phyloP scores from a whole-genome alignment of 805 yeast species.

The Ogataea siamensis region DNA sequence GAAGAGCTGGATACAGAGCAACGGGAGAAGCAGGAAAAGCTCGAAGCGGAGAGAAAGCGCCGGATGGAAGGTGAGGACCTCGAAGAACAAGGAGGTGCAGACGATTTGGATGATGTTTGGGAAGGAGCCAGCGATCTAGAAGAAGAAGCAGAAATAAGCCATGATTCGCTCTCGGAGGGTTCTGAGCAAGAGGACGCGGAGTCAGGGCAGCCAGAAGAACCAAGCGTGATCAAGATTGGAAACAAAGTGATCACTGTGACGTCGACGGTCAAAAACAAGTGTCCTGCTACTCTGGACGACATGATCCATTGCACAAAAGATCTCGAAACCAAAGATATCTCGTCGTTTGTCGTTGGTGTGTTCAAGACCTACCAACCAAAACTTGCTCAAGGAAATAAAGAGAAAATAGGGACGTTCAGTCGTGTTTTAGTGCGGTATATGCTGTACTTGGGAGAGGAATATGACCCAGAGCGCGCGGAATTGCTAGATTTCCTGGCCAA shows the following conservation, averaged over 20 bases:
- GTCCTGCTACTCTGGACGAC: conserved; percentile 51
- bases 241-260: conserved; percentile 29
- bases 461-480: conserved; percentile 27
- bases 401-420: conserved; percentile 61
- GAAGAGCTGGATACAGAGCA: conserved; percentile 66
- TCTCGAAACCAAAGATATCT: conserved; percentile 41
- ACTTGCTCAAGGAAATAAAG: conserved; percentile 78
- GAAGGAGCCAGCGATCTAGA: conserved; percentile 47
- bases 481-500: conserved; percentile 40
- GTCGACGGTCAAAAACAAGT: conserved; percentile 28
- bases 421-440: conserved; percentile 63
- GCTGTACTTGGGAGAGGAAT: conserved; percentile 43
- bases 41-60: conserved; percentile 65
- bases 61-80: conserved; percentile 65
- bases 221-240: conserved; percentile 34
- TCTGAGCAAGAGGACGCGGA: conserved; percentile 9
- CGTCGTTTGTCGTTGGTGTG: conserved; percentile 51
- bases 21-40: conserved; percentile 53
- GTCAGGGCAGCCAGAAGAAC: conserved; percentile 8
- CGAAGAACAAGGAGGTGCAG: conserved; percentile 51
- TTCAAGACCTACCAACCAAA: conserved; percentile 68
- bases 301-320: conserved; percentile 36
- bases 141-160: conserved; percentile 37
- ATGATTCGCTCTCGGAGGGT: conserved; percentile 33
- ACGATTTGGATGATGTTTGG: conserved; percentile 74